Evolutionary conservation across 768 basidiomycete genomes (phyloP).

Genomic region (Melanogaster broomeanus): DNA sequence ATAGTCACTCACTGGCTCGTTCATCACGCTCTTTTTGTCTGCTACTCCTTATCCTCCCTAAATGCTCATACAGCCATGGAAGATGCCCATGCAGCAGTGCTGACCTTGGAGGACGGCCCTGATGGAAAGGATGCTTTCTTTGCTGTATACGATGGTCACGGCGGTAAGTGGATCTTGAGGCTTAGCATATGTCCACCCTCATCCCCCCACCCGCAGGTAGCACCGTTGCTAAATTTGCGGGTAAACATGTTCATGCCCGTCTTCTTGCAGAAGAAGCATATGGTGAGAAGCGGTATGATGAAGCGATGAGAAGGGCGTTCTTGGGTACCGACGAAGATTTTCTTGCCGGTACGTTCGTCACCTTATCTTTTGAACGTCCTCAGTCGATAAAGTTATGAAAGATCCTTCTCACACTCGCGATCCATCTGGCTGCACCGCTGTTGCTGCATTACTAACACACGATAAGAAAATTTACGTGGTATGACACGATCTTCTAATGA

Average conservation of each 20-base stretch:
- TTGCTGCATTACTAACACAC: slow-evolving; percentile 79
- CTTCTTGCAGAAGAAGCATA: slow-evolving; percentile 74
- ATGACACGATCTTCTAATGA: slow-evolving; percentile 32
- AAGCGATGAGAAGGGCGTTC: slow-evolving; percentile 86
- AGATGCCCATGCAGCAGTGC: slow-evolving; percentile 82
- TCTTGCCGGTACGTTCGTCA: slow-evolving; percentile 61
- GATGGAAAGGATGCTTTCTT: slow-evolving; percentile 76
- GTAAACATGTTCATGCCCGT: slow-evolving; percentile 79
- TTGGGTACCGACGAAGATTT: slow-evolving; percentile 95
- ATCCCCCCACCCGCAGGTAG: slow-evolving; percentile 52
- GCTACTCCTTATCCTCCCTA: not conserved
- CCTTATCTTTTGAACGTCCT: not conserved
- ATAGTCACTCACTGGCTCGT: not conserved
- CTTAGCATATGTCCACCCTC: not conserved
- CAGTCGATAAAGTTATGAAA: slow-evolving; percentile 31
- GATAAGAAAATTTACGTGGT: slow-evolving; percentile 82
- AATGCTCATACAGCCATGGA: slow-evolving; percentile 78
- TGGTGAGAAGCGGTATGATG: slow-evolving; percentile 64
- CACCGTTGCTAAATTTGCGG: slow-evolving; percentile 85
- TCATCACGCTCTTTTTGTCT: not conserved
- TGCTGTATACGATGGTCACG: slow-evolving; percentile 98
- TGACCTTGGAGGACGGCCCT: slow-evolving; percentile 60
- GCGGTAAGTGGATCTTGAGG: slow-evolving; percentile 55
- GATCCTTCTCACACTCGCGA: slow-evolving; percentile 88
- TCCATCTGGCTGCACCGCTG: slow-evolving; percentile 95